Base-by-base conservation (phyloP, 768 basidiomycete genomes). In the Boletus rufocinnamomeus region DNA sequence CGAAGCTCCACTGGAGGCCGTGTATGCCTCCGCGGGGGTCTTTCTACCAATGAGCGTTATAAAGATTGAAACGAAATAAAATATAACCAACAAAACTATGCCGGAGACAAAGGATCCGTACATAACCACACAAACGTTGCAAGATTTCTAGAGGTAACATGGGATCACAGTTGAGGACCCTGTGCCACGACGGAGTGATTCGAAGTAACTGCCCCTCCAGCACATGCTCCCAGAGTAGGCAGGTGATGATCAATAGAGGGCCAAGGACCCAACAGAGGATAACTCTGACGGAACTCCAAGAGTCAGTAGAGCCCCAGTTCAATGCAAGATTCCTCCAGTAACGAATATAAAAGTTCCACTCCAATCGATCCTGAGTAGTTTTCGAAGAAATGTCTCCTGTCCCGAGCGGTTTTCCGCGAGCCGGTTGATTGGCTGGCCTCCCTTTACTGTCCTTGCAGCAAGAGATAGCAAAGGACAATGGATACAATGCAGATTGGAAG, bases 271-370 rank as follows among this genome's bases (percentile, higher is more conserved):
- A 53, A 6, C 30, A 34, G 23, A 34, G 10, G 17, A 53, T 53
- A 23, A 45, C 43, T 34, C 30, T 23, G 23, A 25, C 52, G 16
- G 43, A 34, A 19, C 30, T 45, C 32, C 52, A 53, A 25, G 41
- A 21, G 21, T 34, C 41, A 9, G 30, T 34, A n/a, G 52, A 45
- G 10, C 30, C 52, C 52, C 52, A 53, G 52, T 53, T 53, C 17
- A 34, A 25, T 2, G 30, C 43, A 13, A 45, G 13, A 45, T 34
- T 6, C 41, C 52, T 11, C 52, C 52, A 6, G 41, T 14, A 6
- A 32, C 17, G 41, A 44, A 53, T 11, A 32, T 6, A 8, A 45
- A 45, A 2, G 52, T n/a, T 2, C 52, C 23, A 7, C 34, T 34
- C 52, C 41, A 44, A 23, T 53, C 41, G 4, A 53, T 44, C 6